Conservation (phyloP, 2,329 filamentous ascomycete species). For the Colletotrichum sp. region DNA sequence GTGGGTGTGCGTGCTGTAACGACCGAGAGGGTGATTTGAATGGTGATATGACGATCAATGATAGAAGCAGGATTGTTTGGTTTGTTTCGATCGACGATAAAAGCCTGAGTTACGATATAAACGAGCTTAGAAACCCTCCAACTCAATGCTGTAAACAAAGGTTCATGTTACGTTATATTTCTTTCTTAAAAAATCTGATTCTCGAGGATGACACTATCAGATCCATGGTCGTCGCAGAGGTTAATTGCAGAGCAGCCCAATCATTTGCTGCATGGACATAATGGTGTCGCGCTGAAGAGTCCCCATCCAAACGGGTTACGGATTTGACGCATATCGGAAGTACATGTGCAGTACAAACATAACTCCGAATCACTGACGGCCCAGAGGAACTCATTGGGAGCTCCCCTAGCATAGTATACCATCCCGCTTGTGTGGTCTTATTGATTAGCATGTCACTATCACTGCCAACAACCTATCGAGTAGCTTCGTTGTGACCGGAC, state of each 20-base stretch:
- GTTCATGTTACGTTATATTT: not conserved
- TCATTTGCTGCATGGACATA: not conserved
- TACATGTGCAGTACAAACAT: not conserved
- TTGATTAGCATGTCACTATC: not conserved
- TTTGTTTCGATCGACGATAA: not conserved
- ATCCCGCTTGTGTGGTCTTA: not conserved
- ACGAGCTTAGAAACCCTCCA: not conserved
- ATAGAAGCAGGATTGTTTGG: not conserved
- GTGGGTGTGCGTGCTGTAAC: not conserved
- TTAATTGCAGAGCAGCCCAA: not conserved
- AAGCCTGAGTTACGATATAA: not conserved
- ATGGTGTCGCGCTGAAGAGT: not conserved
- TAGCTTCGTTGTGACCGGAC: not conserved
- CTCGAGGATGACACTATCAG: not conserved
- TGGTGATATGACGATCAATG: not conserved
- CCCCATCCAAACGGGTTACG: not conserved
- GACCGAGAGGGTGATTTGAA: not conserved
- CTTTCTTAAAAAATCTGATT: not conserved
- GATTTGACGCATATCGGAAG: not conserved
- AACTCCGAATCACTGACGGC: not conserved
- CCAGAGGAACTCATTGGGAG: not conserved
- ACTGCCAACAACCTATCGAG: not conserved
- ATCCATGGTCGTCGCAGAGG: not conserved
- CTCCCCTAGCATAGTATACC: not conserved
- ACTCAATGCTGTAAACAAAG: not conserved